These are phyloP conservation scores for Cyberlindnera xishuangbannaensis DNA, from an alignment of 805 yeast genomes.

Conservation along the genomic window DNA sequence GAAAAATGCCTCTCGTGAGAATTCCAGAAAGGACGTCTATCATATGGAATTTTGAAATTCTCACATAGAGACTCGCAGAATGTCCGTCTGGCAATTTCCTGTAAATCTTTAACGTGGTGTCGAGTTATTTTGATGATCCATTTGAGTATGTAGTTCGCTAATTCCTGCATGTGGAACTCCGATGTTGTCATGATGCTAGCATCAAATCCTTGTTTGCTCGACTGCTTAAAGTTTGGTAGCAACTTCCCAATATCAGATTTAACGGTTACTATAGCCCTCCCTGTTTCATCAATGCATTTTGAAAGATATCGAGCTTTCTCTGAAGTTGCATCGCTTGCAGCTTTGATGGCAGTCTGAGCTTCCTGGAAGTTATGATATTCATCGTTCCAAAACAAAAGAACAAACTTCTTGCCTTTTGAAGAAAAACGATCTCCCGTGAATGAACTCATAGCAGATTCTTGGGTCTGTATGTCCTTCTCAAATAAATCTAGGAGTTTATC, in stretches of 20 bases:
- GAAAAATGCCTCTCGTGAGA: slow-evolving; percentile 2
- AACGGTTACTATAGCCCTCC: slow-evolving; percentile 45
- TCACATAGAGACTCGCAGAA: slow-evolving; percentile 41
- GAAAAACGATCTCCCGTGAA: slow-evolving; percentile 1
- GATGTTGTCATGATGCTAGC: slow-evolving; percentile 42
- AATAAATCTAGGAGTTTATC: slow-evolving; percentile 1
- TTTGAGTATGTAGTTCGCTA: slow-evolving; percentile 38
- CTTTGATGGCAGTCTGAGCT: slow-evolving; percentile 42
- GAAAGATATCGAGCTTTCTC: slow-evolving; percentile 34
- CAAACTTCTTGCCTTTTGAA: slow-evolving; percentile 29
- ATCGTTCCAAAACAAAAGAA: slow-evolving; percentile 70
- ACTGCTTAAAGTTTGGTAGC: slow-evolving; percentile 1
- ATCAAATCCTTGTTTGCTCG: slow-evolving; percentile 2
- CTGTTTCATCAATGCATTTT: slow-evolving; percentile 40
- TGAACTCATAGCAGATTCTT: slow-evolving; percentile 5
- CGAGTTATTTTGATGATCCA: slow-evolving; percentile 45
- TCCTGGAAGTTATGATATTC: slow-evolving; percentile 60
- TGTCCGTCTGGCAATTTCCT: slow-evolving; percentile 32
- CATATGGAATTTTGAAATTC: slow-evolving; percentile 12
- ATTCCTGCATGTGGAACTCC: slow-evolving; percentile 45
- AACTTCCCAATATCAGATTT: slow-evolving; percentile 1
- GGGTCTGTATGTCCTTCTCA: slow-evolving; percentile 4
- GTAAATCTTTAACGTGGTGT: slow-evolving; percentile 33
- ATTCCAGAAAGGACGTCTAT: slow-evolving; percentile 22
- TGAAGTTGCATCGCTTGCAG: slow-evolving; percentile 27